A percentile compares a stretch with the other conserved stretches of the same genome.
Evolutionary conservation across 1,139 yeast species (phyloP).

Genomic region (Geotrichum siamense): DNA sequence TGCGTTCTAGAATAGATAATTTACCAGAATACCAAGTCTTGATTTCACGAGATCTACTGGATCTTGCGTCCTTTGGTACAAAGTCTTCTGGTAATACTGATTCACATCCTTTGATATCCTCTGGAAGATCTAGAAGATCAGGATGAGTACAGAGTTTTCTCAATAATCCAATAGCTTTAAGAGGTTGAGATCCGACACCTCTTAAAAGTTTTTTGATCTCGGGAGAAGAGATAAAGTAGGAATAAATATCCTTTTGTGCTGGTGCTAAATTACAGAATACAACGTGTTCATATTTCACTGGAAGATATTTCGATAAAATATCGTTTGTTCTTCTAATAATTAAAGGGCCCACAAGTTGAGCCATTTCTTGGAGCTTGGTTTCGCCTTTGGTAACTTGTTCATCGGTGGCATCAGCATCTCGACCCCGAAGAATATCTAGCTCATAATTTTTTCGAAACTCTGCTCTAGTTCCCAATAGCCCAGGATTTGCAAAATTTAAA

Average conservation of each 20-base stretch:
- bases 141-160: conserved; percentile 94
- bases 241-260: conserved; percentile 64
- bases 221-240: conserved; percentile 72
- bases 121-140: conserved; percentile 67
- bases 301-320: conserved; percentile 83
- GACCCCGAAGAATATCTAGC: conserved; percentile 66
- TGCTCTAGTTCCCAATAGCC: conserved; percentile 71
- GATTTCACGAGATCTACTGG: conserved; percentile 56
- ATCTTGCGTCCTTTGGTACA: conserved; percentile 39
- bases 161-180: conserved; percentile 81
- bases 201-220: conserved; percentile 63
- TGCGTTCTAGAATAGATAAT: conserved; percentile 54
- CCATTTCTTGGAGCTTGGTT: conserved; percentile 58
- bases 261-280: conserved; percentile 80
- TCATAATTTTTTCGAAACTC: conserved; percentile 87
- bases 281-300: conserved; percentile 94
- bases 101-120: conserved; percentile 65
- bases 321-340: conserved; percentile 95
- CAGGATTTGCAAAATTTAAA: conserved; percentile 90
- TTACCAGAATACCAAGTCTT: conserved; percentile 53
- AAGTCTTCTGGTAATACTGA: conserved; percentile 70
- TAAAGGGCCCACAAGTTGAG: conserved; percentile 74
- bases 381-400: conserved; percentile 70
- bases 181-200: conserved; percentile 74
- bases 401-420: conserved; percentile 89